Base-by-base conservation (phyloP, 345 rosid genomes). In the Clausena lansium region DNA sequence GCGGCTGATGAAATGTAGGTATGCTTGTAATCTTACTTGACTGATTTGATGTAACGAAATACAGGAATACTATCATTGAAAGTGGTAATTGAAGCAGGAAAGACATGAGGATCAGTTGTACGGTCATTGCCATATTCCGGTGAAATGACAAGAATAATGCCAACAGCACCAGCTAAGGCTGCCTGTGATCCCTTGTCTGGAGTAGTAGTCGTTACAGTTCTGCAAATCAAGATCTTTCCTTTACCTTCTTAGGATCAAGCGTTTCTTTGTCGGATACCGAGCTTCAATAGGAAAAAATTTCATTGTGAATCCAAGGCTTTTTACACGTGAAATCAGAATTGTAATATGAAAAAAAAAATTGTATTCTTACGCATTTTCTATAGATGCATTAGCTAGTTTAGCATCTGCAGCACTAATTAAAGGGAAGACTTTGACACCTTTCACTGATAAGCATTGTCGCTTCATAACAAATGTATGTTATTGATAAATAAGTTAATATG, bases 151-250 rank as follows among this genome's bases (percentile, higher is more conserved):
- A 96, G 93, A 59, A 96, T 84, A 93, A 96, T 89, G 35, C 97
- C 98, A 0, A 79, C 90, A 0, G 95, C 98, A 0, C 97, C 98
- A 1, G 87, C 97, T 71, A 85, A 74, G 33, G 83, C 80, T 30
- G 91, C 93, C 41, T 86, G 86, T 41, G 69, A 73, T 13, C 97
- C 94, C 79, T 96, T 89, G 66, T 87, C 89, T 0, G 90, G 89
- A 52, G 91, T 84, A 0, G 76, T 85, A 72, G 76, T 85, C 1
- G 22, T 77, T 8, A 92, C 99, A n/a, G 86, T 81, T 10, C 90
- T 84, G 78, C 98, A 95, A 17, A 87, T 89, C 79, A 95, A 39
- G 33, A 95, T 88, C 80, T 92, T 95, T 27, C 98, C 98, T 47
- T 81, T 84, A 79, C 92, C 81, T 83, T 93, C 59, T 71, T 28